phyloP scores from a whole-genome alignment of 805 yeast genomes.

The Schizosaccharomyces japonicus region DNA sequence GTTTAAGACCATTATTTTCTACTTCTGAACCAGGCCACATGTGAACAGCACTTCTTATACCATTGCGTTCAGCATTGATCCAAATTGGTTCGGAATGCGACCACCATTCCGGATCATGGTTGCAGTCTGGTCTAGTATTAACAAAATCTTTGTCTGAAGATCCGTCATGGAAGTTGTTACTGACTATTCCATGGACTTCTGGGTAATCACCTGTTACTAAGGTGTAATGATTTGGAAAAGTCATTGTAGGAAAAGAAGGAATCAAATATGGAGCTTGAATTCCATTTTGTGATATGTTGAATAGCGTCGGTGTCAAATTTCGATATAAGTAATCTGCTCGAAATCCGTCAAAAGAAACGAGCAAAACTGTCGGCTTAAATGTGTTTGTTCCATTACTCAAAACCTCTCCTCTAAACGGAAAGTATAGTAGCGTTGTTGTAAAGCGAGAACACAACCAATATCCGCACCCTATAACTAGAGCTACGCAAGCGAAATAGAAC shows the following conservation, averaged over 20 bases:
- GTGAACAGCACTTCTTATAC: slow-evolving; percentile 49
- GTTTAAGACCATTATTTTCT: slow-evolving; percentile 23
- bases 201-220: slow-evolving; percentile 71
- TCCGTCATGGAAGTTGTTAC: slow-evolving; percentile 58
- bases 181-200: slow-evolving; percentile 64
- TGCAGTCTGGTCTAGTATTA: slow-evolving; percentile 31
- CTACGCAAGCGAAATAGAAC: too few relatives aligned
- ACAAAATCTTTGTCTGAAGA: slow-evolving; percentile 29
- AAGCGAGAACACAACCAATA: neutral
- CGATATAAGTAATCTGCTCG: slow-evolving; percentile 66
- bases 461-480: too few relatives aligned
- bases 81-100: slow-evolving; percentile 47
- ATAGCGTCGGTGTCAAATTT: slow-evolving; percentile 45
- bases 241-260: slow-evolving; percentile 72
- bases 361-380: slow-evolving; percentile 56
- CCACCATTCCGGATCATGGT: slow-evolving; percentile 45
- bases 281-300: slow-evolving; percentile 20
- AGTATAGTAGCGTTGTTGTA: neutral
- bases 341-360: slow-evolving; percentile 69
- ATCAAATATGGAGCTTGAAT: slow-evolving; percentile 60
- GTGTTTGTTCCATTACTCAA: slow-evolving; percentile 39
- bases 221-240: slow-evolving; percentile 85
- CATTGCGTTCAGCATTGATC: slow-evolving; percentile 46
- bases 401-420: neutral
- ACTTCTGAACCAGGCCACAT: slow-evolving; percentile 95